Evolutionary conservation across 306 rosid genomes (phyloP), one percentile per base, ranked within the genome.

Genomic region (Nissolia schottii): DNA sequence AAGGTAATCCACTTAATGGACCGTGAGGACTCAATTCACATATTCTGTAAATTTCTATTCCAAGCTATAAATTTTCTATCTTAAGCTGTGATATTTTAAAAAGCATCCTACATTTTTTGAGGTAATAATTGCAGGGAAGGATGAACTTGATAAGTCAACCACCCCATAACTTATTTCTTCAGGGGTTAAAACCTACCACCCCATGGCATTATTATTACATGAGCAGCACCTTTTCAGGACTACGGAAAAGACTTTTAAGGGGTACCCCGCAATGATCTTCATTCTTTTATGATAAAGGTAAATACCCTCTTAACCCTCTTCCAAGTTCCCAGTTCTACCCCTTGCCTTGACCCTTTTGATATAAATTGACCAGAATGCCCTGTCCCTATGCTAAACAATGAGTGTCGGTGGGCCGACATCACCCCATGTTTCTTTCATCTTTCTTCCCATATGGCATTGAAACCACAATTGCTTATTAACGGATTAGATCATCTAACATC

Each of bases 371-470:
- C 75, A 76, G 0, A 46, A 68, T 85, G 71, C 56, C 83, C 90
- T 51, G 77, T 24, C 62, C 69, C 70, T 5, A 59, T 24, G 29
- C 64, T 2, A 73, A n/a, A 81, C 65, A 88, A 22, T 48, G n/a
- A 64, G 81, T 85, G 97, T 91, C 97, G 97, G 97, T 85, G 79
- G 81, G 67, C 87, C 81, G 86, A 85, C 87, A 85, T 23, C 73
- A 57, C 80, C 37, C 37, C 23, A 58, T 77, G 74, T 43, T n/a
- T 61, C 25, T 23, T 65, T 76, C 62, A 67, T 63, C 27, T 75
- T 50, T 64, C 49, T 16, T 25, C 38, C 70, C 18, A 46, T 56
- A 64, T 6, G 58, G 58, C 77, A 28, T 41, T n/a, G 50, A n/a
- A 63, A 19, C 55, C 71, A 74, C 56, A 60, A 71, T 43, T 67